These are phyloP conservation scores for Cladosporium sp. DNA, from an alignment of 2,329 filamentous ascomycete species.

Conservation along the genomic window DNA sequence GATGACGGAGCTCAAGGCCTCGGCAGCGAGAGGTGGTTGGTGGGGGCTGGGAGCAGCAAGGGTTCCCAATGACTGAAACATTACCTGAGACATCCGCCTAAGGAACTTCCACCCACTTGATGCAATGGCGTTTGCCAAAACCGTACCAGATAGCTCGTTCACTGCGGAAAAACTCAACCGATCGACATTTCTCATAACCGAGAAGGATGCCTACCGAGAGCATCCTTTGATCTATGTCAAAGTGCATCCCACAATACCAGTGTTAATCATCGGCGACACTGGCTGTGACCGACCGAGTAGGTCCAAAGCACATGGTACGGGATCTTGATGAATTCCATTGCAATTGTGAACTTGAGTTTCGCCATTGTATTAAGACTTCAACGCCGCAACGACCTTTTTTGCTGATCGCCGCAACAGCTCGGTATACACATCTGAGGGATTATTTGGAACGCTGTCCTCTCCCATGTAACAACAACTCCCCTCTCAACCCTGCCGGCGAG, in stretches of 20 bases:
- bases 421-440: constrained; percentile 40
- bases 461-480: constrained; percentile 37
- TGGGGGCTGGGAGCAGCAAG: neutral
- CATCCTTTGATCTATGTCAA: constrained; percentile 53
- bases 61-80: neutral
- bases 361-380: neutral
- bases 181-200: constrained; percentile 49
- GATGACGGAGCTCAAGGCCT: neutral
- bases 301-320: constrained; percentile 29
- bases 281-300: constrained; percentile 47
- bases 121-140: neutral
- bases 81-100: neutral
- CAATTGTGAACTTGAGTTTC: neutral
- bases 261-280: constrained; percentile 49
- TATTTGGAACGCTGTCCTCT: constrained; percentile 49
- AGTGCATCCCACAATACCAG: constrained; percentile 36
- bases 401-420: constrained; percentile 13
- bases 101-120: neutral
- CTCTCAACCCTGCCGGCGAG: constrained; percentile 42
- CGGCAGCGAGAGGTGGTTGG: neutral
- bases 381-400: neutral
- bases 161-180: constrained; percentile 42
- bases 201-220: constrained; percentile 49
- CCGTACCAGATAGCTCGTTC: constrained; percentile 36
- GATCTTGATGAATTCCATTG: neutral